Evolutionary conservation across 2,329 filamentous ascomycete species (phyloP), one percentile per base, ranked within the genome.

Genomic region (Trichothecium sympodiale): DNA sequence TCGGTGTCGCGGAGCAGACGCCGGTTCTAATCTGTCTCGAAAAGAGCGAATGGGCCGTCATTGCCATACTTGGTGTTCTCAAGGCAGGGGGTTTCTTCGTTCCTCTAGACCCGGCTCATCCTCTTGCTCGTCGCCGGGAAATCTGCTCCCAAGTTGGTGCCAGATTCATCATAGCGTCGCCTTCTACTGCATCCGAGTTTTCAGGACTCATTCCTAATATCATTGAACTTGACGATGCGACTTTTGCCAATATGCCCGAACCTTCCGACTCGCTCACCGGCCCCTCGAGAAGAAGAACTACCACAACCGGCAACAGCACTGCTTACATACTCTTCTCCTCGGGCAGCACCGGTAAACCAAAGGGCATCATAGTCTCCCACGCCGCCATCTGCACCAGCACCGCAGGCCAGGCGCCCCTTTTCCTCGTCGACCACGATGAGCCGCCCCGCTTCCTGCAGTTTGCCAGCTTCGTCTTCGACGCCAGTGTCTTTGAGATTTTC

Each of bases 1-100:
- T 38, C 9, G 52, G 53, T 10, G 45, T 61, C 10, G 29, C 38
- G 3, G 44, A 43, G 2, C 54, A 36, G 38, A 48, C 13, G 13
- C 8, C 14, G 8, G 31, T 33, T n/a, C 31, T n/a, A 5, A 13
- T 33, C 6, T 33, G 31, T n/a, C 6, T 33, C n/a, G 31, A 33
- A 20, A 33, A 33, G 17, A 15, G 13, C 15, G 17, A 33, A n/a
- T 33, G 17, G 14, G 6, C 31, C 5, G 17, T 33, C 15, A 8
- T 33, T n/a, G 31, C 31, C 8, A 33, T 33, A 15, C 14, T 33
- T 8, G 31, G 31, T 33, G n/a, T 33, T n/a, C 8, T 33, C 5
- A 33, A 33, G 31, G 31, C 31, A 6, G 31, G 31, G 8, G 31
- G 31, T 20, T 7, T 20, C 17, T 33, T 17, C 15, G 17, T 33